These are phyloP conservation scores for Akanthomyces dipterigenus DNA, from an alignment of 2,329 filamentous ascomycete genomes.

Conservation along the genomic window DNA sequence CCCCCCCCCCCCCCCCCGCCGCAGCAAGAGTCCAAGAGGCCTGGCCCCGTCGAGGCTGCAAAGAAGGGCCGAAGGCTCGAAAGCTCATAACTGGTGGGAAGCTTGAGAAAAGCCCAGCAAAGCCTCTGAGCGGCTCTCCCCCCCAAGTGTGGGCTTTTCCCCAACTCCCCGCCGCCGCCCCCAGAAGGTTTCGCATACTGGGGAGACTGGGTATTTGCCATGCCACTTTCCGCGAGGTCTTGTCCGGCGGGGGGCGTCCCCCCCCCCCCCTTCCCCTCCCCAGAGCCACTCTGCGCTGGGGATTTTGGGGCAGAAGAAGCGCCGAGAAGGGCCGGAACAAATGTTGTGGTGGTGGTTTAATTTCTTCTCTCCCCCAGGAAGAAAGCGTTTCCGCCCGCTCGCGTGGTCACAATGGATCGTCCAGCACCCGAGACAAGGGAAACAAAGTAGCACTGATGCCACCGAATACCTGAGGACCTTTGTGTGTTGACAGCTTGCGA, in stretches of 20 bases:
- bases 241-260: too few relatives aligned
- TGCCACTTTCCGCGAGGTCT: too few relatives aligned
- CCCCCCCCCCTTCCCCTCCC: not conserved
- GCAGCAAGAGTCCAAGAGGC: not conserved
- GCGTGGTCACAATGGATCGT: not conserved
- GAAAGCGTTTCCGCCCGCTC: not conserved
- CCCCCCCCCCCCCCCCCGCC: too few relatives aligned
- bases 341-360: slow-evolving; percentile 8
- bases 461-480: too few relatives aligned
- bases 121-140: not conserved
- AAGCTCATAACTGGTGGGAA: slow-evolving; percentile 1
- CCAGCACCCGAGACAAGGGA: too few relatives aligned
- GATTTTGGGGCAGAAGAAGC: slow-evolving; percentile 7
- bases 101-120: not conserved
- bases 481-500: too few relatives aligned
- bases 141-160: not conserved
- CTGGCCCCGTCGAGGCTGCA: slow-evolving; percentile 7
- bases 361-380: not conserved
- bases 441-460: too few relatives aligned
- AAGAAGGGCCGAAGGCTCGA: slow-evolving; percentile 7
- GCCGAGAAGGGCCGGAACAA: slow-evolving; percentile 12
- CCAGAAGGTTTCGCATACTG: too few relatives aligned
- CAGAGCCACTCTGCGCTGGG: slow-evolving; percentile 8
- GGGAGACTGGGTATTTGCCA: too few relatives aligned
- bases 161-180: not conserved